Evolutionary conservation across 177 flowering plant genomes (phyloP), one percentile per base, ranked within the genome.

Genomic region (Telopea speciosissima): DNA sequence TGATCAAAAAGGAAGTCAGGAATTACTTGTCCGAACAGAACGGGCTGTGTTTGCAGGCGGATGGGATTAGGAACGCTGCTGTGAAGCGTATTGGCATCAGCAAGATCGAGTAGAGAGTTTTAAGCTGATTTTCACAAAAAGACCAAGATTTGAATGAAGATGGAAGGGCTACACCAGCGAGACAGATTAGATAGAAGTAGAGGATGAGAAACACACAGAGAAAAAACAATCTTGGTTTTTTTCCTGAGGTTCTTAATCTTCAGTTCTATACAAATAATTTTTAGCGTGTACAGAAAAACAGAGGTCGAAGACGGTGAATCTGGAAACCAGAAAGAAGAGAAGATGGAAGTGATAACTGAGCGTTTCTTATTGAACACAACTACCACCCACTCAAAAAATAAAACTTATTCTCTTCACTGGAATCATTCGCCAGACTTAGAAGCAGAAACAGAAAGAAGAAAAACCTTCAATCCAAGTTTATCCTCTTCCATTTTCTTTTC

Each of bases 1-100:
- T 93, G 96, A 87, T 93, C 58, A 85, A 81, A 78, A 85, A 74
- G 65, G 98, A 93, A 76, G 98, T 93, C 79, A 81, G 90, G 79
- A 88, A 62, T 44, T 93, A 88, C 76, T 88, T 93, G 96, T 62
- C 76, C 25, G 93, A 80, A 22, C 78, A 79, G 76, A 68, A 28
- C 42, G 81, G 75, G 14, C 16, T 69, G 36, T 76, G 85, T 72
- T 65, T 68, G 25, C 83, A 79, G 59, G 78, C 64, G 11, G 77
- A 77, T 3, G 81, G 79, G 14, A 71, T 89, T 36, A 81, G 86
- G 75, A 84, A 83, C 68, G 76, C 78, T 11, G 79, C 75, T 22
- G 77, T 79, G 72, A 83, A 79, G 62, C 73, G 88, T 25, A 78
- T 87, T 24, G 86, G 89, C 5, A 70, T 88, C 25, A 73, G 83